A percentile compares a stretch with the other conserved stretches of the same genome.
These are phyloP conservation scores for Rhodotorula glutinis DNA, from an alignment of 1,284 basidiomycete species.

Conservation along the genomic window DNA sequence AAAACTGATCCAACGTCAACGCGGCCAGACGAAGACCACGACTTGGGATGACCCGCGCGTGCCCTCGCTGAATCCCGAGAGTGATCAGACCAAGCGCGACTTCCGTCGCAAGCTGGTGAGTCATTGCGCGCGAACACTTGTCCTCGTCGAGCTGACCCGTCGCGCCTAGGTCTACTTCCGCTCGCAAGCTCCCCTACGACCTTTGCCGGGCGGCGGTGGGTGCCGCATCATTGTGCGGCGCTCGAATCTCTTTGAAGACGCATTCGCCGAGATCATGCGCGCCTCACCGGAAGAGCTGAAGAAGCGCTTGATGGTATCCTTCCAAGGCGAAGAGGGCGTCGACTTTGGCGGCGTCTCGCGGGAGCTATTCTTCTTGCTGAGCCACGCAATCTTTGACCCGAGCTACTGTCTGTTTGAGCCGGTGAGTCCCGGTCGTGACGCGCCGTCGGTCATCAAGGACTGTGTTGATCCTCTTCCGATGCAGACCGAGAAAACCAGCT, in stretches of 20 bases:
- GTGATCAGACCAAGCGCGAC: slow-evolving; percentile 98
- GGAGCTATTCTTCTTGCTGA: slow-evolving; percentile 58
- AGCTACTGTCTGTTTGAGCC: slow-evolving; percentile 80
- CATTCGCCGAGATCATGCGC: slow-evolving; percentile 85
- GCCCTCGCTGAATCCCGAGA: slow-evolving; percentile 81
- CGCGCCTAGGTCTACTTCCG: slow-evolving; percentile 78
- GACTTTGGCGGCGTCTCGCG: slow-evolving; percentile 58
- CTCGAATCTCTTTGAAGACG: slow-evolving; percentile 87
- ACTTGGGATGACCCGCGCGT: slow-evolving; percentile 91
- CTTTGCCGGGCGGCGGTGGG: slow-evolving; percentile 62
- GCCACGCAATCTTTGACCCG: slow-evolving; percentile 44
- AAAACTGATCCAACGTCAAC: too few species aligned
- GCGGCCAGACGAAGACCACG: slow-evolving; percentile 59
- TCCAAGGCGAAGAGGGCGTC: slow-evolving; percentile 95
- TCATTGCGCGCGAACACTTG: not conserved
- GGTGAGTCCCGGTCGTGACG: not conserved
- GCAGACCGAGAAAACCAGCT: slow-evolving; percentile 73
- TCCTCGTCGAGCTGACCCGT: not conserved
- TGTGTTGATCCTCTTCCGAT: slow-evolving; percentile 54
- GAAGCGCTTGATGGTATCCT: slow-evolving; percentile 96
- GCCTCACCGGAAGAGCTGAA: slow-evolving; percentile 90
- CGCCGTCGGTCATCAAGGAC: slow-evolving; percentile 61
- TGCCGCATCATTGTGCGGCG: slow-evolving; percentile 93
- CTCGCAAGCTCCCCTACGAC: slow-evolving; percentile 88
- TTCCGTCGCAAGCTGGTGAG: slow-evolving; percentile 81